phyloP scores from a whole-genome alignment of 441 rosid genomes.

The Isatis lusitanica region DNA sequence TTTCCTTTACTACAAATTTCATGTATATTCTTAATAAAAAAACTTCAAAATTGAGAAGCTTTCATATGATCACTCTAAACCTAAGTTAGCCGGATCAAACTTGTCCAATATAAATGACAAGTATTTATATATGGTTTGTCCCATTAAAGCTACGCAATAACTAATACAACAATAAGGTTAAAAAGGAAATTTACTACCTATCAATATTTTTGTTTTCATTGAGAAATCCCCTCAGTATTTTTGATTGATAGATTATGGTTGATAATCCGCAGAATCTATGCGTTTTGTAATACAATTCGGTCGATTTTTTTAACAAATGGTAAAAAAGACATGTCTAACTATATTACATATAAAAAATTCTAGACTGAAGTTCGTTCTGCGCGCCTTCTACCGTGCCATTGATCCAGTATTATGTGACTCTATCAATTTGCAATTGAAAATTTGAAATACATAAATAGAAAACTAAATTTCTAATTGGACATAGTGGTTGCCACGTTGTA shows the following conservation, averaged over 20 bases:
- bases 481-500: conserved; percentile 38
- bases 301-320: neutral
- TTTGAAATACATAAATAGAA: neutral
- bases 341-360: no score
- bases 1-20: neutral
- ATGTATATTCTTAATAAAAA: neutral
- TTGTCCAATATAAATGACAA: neutral
- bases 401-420: neutral
- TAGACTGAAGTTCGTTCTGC: neutral
- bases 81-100: neutral
- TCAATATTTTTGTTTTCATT: no score
- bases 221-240: neutral
- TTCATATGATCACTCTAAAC: neutral
- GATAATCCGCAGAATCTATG: neutral
- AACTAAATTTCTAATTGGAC: neutral
- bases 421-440: neutral
- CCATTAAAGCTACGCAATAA: conserved; percentile 1
- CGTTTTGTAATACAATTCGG: neutral
- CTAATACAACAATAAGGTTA: neutral
- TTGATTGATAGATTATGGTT: neutral
- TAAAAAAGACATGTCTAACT: neutral
- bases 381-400: neutral
- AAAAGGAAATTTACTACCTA: neutral
- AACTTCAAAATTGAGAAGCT: neutral
- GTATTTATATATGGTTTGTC: neutral